phyloP scores from a whole-genome alignment of 2,329 filamentous ascomycete genomes.

The Apiospora phragmitis region DNA sequence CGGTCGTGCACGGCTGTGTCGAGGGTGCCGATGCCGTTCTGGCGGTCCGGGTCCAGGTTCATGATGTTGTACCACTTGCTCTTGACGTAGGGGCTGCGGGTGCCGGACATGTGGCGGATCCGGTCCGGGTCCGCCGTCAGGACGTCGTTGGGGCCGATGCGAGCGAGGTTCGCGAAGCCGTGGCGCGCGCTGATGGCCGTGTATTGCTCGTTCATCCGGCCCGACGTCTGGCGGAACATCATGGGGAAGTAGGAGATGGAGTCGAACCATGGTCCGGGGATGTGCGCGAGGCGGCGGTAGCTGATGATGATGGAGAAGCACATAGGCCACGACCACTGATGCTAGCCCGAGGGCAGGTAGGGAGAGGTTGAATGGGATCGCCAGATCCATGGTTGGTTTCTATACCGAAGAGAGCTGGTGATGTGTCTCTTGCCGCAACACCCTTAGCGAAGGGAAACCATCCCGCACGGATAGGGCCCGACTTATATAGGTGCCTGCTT shows the following conservation, averaged over 20 bases:
- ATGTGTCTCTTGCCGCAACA: background rate
- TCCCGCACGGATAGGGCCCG: background rate
- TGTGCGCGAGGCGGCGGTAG: conserved; percentile 22
- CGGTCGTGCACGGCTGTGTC: conserved; percentile 21
- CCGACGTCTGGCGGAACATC: conserved; percentile 4
- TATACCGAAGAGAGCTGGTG: background rate
- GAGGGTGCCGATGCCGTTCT: conserved; percentile 17
- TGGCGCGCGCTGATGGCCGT: conserved; percentile 15
- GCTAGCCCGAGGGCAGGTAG: background rate
- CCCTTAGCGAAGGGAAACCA: background rate
- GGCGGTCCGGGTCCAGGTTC: conserved; percentile 20
- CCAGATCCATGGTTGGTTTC: background rate
- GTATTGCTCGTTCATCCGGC: conserved; percentile 12
- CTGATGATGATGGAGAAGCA: conserved; percentile 15
- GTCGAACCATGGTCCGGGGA: conserved; percentile 21
- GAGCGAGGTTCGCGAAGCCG: conserved; percentile 23
- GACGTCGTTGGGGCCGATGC: conserved; percentile 26
- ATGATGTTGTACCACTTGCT: conserved; percentile 21
- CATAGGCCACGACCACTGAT: conserved; percentile 10
- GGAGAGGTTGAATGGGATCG: background rate
- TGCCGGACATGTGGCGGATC: conserved; percentile 20
- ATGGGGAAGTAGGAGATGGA: conserved; percentile 22
- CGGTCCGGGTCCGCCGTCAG: conserved; percentile 23
- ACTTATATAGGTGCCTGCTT: background rate
- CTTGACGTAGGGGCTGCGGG: conserved; percentile 20